Percentiles rank a stretch among this genome's conserved stretches.
Evolutionary conservation across 768 basidiomycete species (phyloP).

Genomic region (Boletus huronensis): DNA sequence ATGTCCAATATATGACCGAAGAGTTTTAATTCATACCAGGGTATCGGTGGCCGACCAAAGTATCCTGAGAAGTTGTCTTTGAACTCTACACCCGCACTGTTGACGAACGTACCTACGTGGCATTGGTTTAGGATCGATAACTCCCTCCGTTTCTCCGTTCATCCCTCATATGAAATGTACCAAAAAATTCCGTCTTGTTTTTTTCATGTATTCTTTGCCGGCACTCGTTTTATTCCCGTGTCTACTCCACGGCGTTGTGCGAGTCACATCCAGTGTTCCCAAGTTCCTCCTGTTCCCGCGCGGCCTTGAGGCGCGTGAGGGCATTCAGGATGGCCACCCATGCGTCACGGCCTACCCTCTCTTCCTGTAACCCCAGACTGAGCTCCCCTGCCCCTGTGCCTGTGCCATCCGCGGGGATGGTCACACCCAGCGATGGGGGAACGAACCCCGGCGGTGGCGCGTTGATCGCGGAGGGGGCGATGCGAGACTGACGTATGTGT

Average conservation of each 20-base stretch:
- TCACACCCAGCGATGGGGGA: conserved; percentile 76
- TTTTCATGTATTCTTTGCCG: conserved; percentile 1
- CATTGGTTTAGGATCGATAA: background rate
- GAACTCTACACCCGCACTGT: conserved; percentile 17
- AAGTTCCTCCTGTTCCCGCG: conserved; percentile 27
- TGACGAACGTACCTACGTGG: conserved; percentile 2
- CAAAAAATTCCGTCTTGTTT: too few species aligned
- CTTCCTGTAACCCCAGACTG: conserved; percentile 72
- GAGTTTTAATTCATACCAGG: conserved; percentile 20
- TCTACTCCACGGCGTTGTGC: conserved; percentile 15
- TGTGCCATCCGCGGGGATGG: conserved; percentile 45
- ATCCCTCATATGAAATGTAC: conserved; percentile 17
- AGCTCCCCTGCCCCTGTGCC: conserved; percentile 24
- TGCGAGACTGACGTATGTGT: conserved; percentile 76
- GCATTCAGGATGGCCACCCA: conserved; percentile 74
- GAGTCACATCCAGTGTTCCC: conserved; percentile 4
- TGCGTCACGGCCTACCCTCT: conserved; percentile 69
- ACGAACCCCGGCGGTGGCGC: conserved; percentile 71
- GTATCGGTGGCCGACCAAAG: conserved; percentile 8
- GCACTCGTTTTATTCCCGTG: conserved; percentile 16
- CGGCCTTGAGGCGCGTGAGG: conserved; percentile 58
- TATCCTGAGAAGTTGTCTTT: conserved; percentile 19
- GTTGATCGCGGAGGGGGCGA: conserved; percentile 84
- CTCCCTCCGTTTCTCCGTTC: conserved; percentile 9
- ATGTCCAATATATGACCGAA: conserved; percentile 5